Base-by-base conservation (phyloP, 2,329 filamentous ascomycete species). In the Pseudonectria buxi region DNA sequence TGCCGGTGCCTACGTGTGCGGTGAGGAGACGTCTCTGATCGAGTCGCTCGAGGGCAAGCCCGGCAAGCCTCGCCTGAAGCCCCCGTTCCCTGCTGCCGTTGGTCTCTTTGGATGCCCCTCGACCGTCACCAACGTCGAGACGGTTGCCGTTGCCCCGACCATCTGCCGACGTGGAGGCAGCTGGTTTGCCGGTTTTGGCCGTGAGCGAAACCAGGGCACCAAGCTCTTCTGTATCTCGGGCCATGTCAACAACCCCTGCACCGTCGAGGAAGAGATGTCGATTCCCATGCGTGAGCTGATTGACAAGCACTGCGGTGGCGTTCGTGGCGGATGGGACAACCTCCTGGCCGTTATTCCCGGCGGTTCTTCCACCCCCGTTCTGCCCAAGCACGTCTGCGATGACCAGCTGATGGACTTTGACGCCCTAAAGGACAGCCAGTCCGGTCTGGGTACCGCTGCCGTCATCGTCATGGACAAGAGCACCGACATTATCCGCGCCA, bases 401-500 rank as follows among this genome's bases (percentile, higher is more conserved):
- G 82, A 95, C 55, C 90, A 96, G 64, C 68, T 98, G 36, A 98
- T 98, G 92, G 92, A 98, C 69, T 98, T 96, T 58, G 92, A 98
- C 61, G 89, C 86, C 9, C 78, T 98, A 52, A 98, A 98, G 76
- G 92, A 98, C 66, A 89, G 82, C 51, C 92, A 96, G 68, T 94
- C 88, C 43, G 92, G 92, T 76, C 82, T 98, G 11, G 92, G 92
- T 51, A 98, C 92, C 6, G 92, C 92, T 4, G 92, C 92, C 39
- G 90, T 98, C 50, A 95, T 98, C 56, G 92, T 98, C 62, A 95
- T 98, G 86, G 92, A 98, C 69, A 94, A 96, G 76, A 90, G 83
- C 56, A 86, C 92, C 46, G 92, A 98, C 62, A 85, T 98, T 34
- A 88, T 98, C 50, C 84, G 90, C 47, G 86, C 87, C 58, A 96